Percentiles rank a stretch among this genome's conserved stretches.
Conservation (phyloP, 805 yeast genomes). For the Cyberlindnera veronae region DNA sequence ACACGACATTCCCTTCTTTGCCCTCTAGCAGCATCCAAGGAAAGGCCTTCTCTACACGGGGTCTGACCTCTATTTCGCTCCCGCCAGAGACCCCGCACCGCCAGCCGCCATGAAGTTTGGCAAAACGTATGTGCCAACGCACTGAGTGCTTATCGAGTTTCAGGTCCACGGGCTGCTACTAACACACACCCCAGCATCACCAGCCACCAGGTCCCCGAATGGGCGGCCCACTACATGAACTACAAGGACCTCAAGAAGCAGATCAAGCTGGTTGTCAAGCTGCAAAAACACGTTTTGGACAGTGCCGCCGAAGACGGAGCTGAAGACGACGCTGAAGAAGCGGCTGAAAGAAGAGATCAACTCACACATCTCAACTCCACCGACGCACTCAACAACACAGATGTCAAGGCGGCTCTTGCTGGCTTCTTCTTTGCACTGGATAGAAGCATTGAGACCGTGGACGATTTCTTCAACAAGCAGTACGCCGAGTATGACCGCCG, state of each 20-base stretch:
- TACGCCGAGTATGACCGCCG: conserved; percentile 73
- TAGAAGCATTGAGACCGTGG: conserved; percentile 77
- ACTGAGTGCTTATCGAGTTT: not conserved
- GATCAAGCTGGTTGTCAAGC: conserved; percentile 58
- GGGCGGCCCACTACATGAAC: conserved; percentile 76
- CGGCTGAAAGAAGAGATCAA: conserved; percentile 3
- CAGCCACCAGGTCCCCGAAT: conserved; percentile 90
- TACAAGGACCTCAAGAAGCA: conserved; percentile 80
- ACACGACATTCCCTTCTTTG: too few relatives aligned
- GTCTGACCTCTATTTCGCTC: not conserved
- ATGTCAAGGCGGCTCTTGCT: conserved; percentile 47
- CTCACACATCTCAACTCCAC: conserved; percentile 11
- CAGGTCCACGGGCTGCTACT: not conserved
- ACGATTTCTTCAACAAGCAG: conserved; percentile 71
- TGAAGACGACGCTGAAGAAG: conserved; percentile 11
- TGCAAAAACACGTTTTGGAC: conserved; percentile 34
- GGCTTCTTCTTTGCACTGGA: conserved; percentile 77
- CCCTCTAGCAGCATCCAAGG: too few relatives aligned
- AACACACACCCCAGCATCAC: conserved; percentile 34
- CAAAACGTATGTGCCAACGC: conserved; percentile 18
- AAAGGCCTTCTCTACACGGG: too few relatives aligned
- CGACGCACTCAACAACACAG: conserved; percentile 38
- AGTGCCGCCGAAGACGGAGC: conserved; percentile 20
- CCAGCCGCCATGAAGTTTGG: conserved; percentile 24
- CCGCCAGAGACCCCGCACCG: not conserved